These are phyloP conservation scores for Nitzschia inconspicua DNA, from an alignment of 108 stramenopile species.

Conservation along the genomic window DNA sequence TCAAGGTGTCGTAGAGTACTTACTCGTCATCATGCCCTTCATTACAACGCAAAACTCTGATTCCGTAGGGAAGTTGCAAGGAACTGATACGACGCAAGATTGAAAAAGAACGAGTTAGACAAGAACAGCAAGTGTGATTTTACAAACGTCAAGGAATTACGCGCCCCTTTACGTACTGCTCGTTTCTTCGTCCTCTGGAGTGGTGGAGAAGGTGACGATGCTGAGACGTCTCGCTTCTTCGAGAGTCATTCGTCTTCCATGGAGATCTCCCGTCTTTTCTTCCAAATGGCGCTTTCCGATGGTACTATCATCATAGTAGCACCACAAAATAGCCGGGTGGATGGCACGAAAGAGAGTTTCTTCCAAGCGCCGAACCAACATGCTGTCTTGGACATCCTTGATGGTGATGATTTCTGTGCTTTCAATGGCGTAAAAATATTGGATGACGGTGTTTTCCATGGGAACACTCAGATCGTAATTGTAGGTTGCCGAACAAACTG, in stretches of 20 bases:
- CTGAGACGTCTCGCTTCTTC: constrained; percentile 14
- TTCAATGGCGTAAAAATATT: constrained; percentile 28
- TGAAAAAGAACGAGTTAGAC: background rate
- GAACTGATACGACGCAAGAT: constrained; percentile 11
- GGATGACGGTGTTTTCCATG: constrained; percentile 10
- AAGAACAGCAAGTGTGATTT: background rate
- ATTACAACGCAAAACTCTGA: constrained; percentile 12
- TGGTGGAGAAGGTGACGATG: constrained; percentile 20
- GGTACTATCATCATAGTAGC: constrained; percentile 9
- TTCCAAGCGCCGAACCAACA: constrained; percentile 15
- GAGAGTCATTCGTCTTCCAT: constrained; percentile 1
- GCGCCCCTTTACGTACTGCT: background rate
- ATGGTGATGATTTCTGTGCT: background rate
- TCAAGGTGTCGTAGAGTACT: background rate
- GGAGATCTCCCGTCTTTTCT: background rate
- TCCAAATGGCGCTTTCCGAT: background rate
- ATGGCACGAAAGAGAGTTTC: constrained; percentile 15
- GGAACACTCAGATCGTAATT: background rate
- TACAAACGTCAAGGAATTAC: background rate
- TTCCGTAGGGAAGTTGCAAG: background rate
- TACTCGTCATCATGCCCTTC: constrained; percentile 23
- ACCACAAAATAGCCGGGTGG: constrained; percentile 25
- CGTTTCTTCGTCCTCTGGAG: constrained; percentile 14
- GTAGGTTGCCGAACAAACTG: constrained; percentile 7
- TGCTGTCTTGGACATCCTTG: background rate